These are phyloP conservation scores for Polygonum aviculare DNA, from an alignment of 148 eudicot genomes.

Conservation along the genomic window DNA sequence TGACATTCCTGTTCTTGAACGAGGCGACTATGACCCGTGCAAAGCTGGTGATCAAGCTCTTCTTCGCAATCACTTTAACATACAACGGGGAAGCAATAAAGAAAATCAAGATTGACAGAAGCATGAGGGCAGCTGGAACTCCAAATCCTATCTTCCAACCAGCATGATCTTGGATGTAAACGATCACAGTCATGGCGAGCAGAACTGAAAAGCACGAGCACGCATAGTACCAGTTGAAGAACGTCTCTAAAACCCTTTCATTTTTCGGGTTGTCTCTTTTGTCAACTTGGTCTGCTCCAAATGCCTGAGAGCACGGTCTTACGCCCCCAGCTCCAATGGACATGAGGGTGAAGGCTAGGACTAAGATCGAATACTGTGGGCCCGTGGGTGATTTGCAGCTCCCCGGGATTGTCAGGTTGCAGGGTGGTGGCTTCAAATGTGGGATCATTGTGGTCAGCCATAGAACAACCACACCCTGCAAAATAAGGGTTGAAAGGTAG, in stretches of 20 bases:
- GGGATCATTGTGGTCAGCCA: constrained; percentile 82
- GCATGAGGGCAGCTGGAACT: constrained; percentile 61
- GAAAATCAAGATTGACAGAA: constrained; percentile 39
- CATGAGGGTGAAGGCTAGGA: constrained; percentile 48
- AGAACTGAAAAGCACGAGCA: constrained; percentile 40
- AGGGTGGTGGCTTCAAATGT: constrained; percentile 51
- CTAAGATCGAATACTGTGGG: constrained; percentile 33
- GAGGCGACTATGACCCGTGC: constrained; percentile 48
- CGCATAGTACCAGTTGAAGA: constrained; percentile 78
- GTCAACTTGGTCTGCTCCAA: constrained; percentile 82
- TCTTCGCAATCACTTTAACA: constrained; percentile 34
- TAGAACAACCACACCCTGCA: constrained; percentile 59
- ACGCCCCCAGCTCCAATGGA: constrained; percentile 85
- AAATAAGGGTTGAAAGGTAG: background rate
- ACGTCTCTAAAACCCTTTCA: constrained; percentile 47
- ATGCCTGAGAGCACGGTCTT: constrained; percentile 78
- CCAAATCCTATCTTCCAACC: constrained; percentile 86
- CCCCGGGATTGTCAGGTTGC: constrained; percentile 24
- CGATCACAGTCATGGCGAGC: constrained; percentile 56
- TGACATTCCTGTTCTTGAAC: constrained; percentile 36
- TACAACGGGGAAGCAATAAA: constrained; percentile 51
- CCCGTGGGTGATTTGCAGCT: constrained; percentile 42
- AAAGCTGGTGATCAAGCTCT: constrained; percentile 53
- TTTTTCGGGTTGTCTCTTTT: constrained; percentile 35
- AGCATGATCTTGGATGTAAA: constrained; percentile 67